phyloP scores from a whole-genome alignment of 495 filamentous ascomycete species.

The Antarctomyces pellizariae region DNA sequence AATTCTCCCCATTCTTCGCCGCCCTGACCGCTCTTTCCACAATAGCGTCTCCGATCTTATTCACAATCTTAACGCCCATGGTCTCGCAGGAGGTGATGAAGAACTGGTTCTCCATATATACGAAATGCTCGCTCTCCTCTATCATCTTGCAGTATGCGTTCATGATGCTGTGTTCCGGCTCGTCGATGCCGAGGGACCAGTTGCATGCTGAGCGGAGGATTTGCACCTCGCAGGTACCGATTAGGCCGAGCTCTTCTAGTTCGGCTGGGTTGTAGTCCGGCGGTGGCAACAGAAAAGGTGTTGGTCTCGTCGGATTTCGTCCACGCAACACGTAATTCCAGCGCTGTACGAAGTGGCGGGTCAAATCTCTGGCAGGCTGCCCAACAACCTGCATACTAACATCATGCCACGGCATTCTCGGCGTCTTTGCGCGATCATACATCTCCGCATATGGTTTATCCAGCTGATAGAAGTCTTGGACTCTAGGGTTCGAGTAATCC shows the following conservation, averaged over 20 bases:
- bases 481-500: constrained; percentile 92
- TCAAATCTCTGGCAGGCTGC: constrained; percentile 83
- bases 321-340: constrained; percentile 97
- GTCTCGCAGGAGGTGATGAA: constrained; percentile 89
- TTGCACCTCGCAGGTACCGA: constrained; percentile 88
- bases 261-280: constrained; percentile 76
- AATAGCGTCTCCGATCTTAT: constrained; percentile 83
- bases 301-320: constrained; percentile 79
- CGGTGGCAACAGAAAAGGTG: constrained; percentile 78
- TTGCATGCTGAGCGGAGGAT: constrained; percentile 72
- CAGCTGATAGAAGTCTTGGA: constrained; percentile 82
- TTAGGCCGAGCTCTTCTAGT: constrained; percentile 65
- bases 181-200: constrained; percentile 79
- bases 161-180: constrained; percentile 85
- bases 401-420: constrained; percentile 98
- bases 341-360: constrained; percentile 91
- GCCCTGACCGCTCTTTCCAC: constrained; percentile 80
- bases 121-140: constrained; percentile 83
- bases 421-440: constrained; percentile 75
- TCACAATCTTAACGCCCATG: constrained; percentile 68
- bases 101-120: constrained; percentile 99
- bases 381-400: constrained; percentile 97
- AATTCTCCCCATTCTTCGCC: constrained; percentile 62
- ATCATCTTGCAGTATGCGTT: constrained; percentile 90
- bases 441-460: constrained; percentile 97